Base-by-base conservation (phyloP, 73 alveolate genomes). In the Symbiodinium pilosum region DNA sequence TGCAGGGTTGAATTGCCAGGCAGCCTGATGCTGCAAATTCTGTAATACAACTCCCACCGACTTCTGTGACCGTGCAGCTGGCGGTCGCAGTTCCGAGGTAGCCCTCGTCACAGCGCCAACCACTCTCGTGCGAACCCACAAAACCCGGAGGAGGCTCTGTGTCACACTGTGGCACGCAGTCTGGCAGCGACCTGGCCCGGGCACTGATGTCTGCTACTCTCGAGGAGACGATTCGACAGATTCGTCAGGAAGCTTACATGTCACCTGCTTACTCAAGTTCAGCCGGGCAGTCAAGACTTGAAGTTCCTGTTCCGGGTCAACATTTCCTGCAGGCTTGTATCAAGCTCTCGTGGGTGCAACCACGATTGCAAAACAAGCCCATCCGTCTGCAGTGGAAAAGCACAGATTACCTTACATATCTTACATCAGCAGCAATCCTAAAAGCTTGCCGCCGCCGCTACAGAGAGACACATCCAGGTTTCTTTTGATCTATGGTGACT, bases 301-400 rank as follows among this genome's bases (percentile, higher is more conserved):
- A 71, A 89, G 87, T 73, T 64, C 87, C 28, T 64, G 75, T 21
- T 89, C 86, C 12, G 87, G 95, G 47, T 89, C 83, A 56, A 89
- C 87, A 39, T 89, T 89, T 36, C 95, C 95, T 8, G 95, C 86
- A 41, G 95, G 73, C n/a, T n/a, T n/a, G n/a, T n/a, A n/a, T n/a
- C n/a, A n/a, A n/a, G n/a, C n/a, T n/a, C n/a, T n/a, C n/a, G n/a
- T n/a, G n/a, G n/a, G n/a, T n/a, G n/a, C n/a, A n/a, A n/a, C n/a
- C n/a, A n/a, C n/a, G n/a, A n/a, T n/a, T n/a, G n/a, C n/a, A n/a
- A n/a, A n/a, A n/a, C n/a, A n/a, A n/a, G n/a, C n/a, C n/a, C n/a
- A n/a, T n/a, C n/a, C n/a, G n/a, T n/a, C n/a, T n/a, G n/a, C n/a
- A n/a, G n/a, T n/a, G n/a, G n/a, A n/a, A n/a, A n/a, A n/a, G n/a